phyloP scores from a whole-genome alignment of 2,329 filamentous ascomycete species.

The Plenodomus biglobosus region DNA sequence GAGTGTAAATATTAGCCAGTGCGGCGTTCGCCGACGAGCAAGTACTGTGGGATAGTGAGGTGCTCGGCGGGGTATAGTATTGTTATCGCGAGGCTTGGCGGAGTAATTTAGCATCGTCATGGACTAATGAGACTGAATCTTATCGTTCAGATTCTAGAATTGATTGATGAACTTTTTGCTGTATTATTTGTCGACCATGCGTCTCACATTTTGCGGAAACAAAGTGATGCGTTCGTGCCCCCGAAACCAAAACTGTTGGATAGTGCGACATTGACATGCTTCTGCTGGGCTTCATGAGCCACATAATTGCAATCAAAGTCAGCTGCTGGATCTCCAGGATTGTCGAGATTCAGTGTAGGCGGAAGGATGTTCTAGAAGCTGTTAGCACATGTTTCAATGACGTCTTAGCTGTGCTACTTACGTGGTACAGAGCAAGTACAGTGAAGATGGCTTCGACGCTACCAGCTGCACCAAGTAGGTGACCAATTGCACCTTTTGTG shows the following conservation, averaged over 20 bases:
- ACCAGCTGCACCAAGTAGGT: slow-evolving; percentile 87
- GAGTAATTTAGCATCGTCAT: slow-evolving; percentile 18
- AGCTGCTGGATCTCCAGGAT: slow-evolving; percentile 59
- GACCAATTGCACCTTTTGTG: slow-evolving; percentile 90
- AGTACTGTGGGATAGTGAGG: slow-evolving; percentile 16
- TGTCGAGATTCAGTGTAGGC: slow-evolving; percentile 80
- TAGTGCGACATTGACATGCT: slow-evolving; percentile 70
- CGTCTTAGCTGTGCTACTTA: slow-evolving; percentile 50
- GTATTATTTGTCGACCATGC: too few species aligned
- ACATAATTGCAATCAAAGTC: slow-evolving; percentile 85
- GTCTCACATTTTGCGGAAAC: slow-evolving; percentile 61
- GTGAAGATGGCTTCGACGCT: slow-evolving; percentile 88
- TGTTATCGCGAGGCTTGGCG: slow-evolving; percentile 20
- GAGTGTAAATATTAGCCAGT: neutral
- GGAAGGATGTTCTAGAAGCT: slow-evolving; percentile 69
- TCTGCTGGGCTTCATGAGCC: slow-evolving; percentile 68
- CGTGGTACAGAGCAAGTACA: slow-evolving; percentile 75
- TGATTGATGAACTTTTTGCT: too few species aligned
- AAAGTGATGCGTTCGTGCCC: slow-evolving; percentile 89
- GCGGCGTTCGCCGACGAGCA: neutral
- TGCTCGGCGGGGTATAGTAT: slow-evolving; percentile 19
- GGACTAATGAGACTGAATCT: slow-evolving; percentile 12
- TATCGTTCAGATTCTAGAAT: neutral
- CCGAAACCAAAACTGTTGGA: slow-evolving; percentile 99
- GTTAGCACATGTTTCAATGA: slow-evolving; percentile 12